These are phyloP conservation scores for Sesbania bispinosa DNA, from an alignment of 306 rosid genomes.

Conservation along the genomic window DNA sequence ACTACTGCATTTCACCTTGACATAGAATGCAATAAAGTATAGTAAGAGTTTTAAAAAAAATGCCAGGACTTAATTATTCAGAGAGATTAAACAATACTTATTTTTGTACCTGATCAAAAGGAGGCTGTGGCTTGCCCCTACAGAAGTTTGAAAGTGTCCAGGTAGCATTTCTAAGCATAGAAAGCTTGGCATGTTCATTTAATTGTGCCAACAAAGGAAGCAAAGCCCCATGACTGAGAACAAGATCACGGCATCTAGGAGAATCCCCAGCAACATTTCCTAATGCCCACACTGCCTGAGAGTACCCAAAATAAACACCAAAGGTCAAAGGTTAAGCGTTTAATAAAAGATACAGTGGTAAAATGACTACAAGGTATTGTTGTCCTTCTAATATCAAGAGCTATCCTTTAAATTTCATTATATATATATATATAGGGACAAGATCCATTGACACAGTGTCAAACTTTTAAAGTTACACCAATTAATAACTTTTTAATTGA, in stretches of 20 bases:
- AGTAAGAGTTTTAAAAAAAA: neutral
- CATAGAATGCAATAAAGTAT: neutral
- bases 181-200: slow-evolving; percentile 90
- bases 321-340: neutral
- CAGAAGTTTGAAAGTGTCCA: slow-evolving; percentile 96
- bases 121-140: slow-evolving; percentile 97
- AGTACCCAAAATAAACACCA: neutral
- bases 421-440: too few relatives aligned
- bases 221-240: slow-evolving; percentile 80
- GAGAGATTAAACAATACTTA: slow-evolving; percentile 7
- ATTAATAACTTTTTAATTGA: too few relatives aligned
- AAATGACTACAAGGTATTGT: neutral
- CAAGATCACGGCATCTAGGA: slow-evolving; percentile 92
- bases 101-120: slow-evolving; percentile 76
- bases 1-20: neutral
- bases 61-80: neutral
- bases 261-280: slow-evolving; percentile 99
- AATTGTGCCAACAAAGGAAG: slow-evolving; percentile 78
- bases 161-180: slow-evolving; percentile 94
- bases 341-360: neutral
- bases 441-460: too few relatives aligned
- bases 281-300: slow-evolving; percentile 91
- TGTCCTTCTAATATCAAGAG: too few relatives aligned
- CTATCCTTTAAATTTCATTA: neutral
- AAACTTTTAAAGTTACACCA: too few relatives aligned